Conservation (phyloP, 306 rosid genomes). For the Macrotyloma uniflorum region DNA sequence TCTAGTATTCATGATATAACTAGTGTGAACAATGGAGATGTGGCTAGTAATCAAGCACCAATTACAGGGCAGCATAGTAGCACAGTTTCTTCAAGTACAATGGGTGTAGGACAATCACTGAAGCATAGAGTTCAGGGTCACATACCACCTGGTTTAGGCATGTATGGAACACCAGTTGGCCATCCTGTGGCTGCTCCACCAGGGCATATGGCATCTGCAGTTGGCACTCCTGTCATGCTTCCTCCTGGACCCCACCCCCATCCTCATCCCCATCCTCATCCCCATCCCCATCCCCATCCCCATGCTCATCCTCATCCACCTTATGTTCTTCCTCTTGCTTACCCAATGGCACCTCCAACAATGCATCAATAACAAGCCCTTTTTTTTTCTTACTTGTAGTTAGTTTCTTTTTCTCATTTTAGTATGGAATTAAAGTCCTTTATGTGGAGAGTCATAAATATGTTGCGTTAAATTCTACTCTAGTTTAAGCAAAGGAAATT, state of each 20-base stretch:
- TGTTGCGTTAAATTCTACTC: conserved; percentile 28
- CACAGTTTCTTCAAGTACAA: conserved; percentile 51
- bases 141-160: conserved; percentile 71
- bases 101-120: conserved; percentile 58
- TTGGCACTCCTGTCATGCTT: conserved; percentile 97
- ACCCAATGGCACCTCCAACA: conserved; percentile 95
- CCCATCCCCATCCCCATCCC: conserved; percentile 29
- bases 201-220: conserved; percentile 85
- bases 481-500: conserved; percentile 28
- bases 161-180: conserved; percentile 88
- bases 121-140: conserved; percentile 76
- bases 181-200: conserved; percentile 86
- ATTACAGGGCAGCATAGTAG: conserved; percentile 82
- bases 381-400: conserved; percentile 12
- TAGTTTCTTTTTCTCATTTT: conserved; percentile 30
- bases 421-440: conserved; percentile 29
- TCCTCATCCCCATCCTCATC: conserved; percentile 13
- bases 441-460: conserved; percentile 33
- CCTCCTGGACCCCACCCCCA: conserved; percentile 68
- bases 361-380: conserved; percentile 70
- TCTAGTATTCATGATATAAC: conserved; percentile 97
- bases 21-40: conserved; percentile 80
- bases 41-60: conserved; percentile 63
- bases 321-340: conserved; percentile 87
- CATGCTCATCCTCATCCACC: conserved; percentile 52